Evolutionary conservation across 352 stramenopile genomes (phyloP).

Genomic region (Pythium volutum): DNA sequence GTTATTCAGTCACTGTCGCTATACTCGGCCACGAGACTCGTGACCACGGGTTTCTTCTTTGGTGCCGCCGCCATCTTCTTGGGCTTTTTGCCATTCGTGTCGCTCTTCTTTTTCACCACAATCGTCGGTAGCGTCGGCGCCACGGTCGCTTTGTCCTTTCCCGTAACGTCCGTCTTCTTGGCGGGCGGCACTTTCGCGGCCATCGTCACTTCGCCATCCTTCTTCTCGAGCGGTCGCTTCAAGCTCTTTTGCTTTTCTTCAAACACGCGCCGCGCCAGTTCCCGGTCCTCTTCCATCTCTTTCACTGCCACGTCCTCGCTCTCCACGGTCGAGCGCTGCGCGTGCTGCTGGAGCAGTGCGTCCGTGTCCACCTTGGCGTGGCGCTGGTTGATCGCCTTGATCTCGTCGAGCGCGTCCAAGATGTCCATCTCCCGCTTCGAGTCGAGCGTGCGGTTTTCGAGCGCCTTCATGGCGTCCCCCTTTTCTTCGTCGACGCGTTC

Average conservation of each 20-base stretch:
- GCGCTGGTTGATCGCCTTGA: slow-evolving; percentile 96
- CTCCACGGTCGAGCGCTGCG: slow-evolving; percentile 13
- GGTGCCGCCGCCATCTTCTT: slow-evolving; percentile 33
- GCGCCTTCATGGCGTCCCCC: slow-evolving; percentile 95
- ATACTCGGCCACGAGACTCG: slow-evolving; percentile 74
- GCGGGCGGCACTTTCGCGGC: background rate
- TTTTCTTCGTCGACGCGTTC: slow-evolving; percentile 92
- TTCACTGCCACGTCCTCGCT: slow-evolving; percentile 44
- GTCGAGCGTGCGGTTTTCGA: slow-evolving; percentile 98
- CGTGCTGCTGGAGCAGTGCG: slow-evolving; percentile 61
- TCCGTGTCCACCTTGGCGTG: slow-evolving; percentile 91
- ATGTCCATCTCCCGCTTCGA: slow-evolving; percentile 99
- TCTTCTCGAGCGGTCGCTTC: slow-evolving; percentile 30
- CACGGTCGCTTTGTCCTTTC: slow-evolving; percentile 9
- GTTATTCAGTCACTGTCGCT: slow-evolving; percentile 60
- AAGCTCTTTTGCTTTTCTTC: slow-evolving; percentile 33
- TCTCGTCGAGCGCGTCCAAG: slow-evolving; percentile 97
- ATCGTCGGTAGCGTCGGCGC: slow-evolving; percentile 21
- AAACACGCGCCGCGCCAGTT: slow-evolving; percentile 56
- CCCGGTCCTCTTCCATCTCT: slow-evolving; percentile 46
- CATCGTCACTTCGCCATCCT: background rate
- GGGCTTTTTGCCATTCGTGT: slow-evolving; percentile 25
- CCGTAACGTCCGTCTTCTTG: slow-evolving; percentile 26
- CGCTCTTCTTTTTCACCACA: slow-evolving; percentile 31
- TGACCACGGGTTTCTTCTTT: slow-evolving; percentile 32